These are phyloP conservation scores for Penicillium longicatenatum DNA, from an alignment of 495 filamentous ascomycete species.

Conservation along the genomic window DNA sequence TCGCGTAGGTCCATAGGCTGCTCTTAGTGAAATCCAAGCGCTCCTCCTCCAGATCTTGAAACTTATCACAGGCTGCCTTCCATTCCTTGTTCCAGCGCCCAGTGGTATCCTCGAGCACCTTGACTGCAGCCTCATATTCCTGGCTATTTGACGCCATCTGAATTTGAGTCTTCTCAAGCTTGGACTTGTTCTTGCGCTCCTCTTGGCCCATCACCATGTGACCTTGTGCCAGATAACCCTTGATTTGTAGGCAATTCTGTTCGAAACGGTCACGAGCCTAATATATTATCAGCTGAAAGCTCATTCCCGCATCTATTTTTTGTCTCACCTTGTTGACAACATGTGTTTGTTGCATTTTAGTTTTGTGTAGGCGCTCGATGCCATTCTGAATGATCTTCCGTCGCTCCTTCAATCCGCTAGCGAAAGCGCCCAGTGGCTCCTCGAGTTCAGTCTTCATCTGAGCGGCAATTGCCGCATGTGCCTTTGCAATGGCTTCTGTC, in stretches of 20 bases:
- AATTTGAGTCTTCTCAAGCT: conserved; percentile 97
- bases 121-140: conserved; percentile 92
- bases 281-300: not conserved
- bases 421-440: conserved; percentile 88
- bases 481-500: conserved; percentile 91
- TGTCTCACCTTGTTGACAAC: conserved; percentile 80
- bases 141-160: conserved; percentile 85
- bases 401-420: conserved; percentile 91
- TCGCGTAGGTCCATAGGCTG: conserved; percentile 96
- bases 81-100: conserved; percentile 96
- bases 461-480: conserved; percentile 82
- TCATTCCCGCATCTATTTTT: not conserved
- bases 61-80: conserved; percentile 98
- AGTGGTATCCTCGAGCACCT: conserved; percentile 93
- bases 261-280: conserved; percentile 92
- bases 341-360: conserved; percentile 88
- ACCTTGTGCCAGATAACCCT: conserved; percentile 96
- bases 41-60: conserved; percentile 99
- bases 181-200: conserved; percentile 98
- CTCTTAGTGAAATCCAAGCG: conserved; percentile 94
- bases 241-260: conserved; percentile 96
- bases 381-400: conserved; percentile 93
- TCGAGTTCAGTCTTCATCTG: conserved; percentile 99
- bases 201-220: conserved; percentile 99
- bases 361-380: conserved; percentile 90